Conservation (phyloP, 441 rosid species). For the Adansonia grandidieri region DNA sequence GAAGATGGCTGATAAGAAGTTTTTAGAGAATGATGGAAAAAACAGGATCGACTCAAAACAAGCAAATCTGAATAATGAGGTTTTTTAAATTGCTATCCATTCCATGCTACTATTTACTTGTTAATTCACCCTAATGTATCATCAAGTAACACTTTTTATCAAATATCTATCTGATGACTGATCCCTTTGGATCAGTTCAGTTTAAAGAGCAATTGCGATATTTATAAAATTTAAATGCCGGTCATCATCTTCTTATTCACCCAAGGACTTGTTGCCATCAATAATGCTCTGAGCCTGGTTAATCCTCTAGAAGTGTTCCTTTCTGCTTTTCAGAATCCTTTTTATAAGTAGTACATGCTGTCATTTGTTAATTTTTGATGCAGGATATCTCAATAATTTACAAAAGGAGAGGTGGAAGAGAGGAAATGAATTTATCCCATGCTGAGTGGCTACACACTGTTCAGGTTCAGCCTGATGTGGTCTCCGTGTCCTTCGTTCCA, state of each 20-base stretch:
- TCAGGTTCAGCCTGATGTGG: constrained; percentile 86
- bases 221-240: not conserved
- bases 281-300: not conserved
- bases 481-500: constrained; percentile 90
- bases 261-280: not conserved
- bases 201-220: not conserved
- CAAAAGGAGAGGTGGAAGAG: constrained; percentile 93
- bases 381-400: constrained; percentile 73
- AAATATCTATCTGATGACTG: not conserved
- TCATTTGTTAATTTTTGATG: constrained; percentile 32
- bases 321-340: not conserved
- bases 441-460: constrained; percentile 88
- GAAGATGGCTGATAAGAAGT: constrained; percentile 93
- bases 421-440: constrained; percentile 59
- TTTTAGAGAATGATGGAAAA: constrained; percentile 57
- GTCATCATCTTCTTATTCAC: not conserved
- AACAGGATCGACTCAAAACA: constrained; percentile 40
- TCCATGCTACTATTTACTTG: not conserved
- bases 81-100: constrained; percentile 33
- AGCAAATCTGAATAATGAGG: constrained; percentile 66
- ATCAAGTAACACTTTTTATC: not conserved
- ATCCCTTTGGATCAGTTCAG: not conserved
- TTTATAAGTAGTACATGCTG: not conserved
- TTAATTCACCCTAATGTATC: not conserved
- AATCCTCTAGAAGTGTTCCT: not conserved